Evolutionary conservation across 306 rosid genomes (phyloP), one percentile per base, ranked within the genome.

Genomic region (Pyrus bretschneideri): DNA sequence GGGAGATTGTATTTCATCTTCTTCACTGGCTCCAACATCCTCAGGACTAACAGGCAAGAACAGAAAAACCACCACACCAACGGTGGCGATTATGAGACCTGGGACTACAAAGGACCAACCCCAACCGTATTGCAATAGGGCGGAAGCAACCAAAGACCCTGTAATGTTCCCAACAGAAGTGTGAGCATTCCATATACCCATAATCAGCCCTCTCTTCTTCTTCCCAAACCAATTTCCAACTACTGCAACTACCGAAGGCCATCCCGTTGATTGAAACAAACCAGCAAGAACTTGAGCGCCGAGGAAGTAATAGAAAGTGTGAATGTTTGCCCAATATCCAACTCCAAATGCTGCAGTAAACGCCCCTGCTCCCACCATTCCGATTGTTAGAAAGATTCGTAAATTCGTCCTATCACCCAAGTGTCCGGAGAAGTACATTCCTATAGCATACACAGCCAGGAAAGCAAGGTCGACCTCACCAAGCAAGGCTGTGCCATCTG

Each of bases 151-250:
- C 82, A 96, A 72, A 60, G 99, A 96, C 69, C 99, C 99, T 1
- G 93, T 70, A 81, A 96, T 96, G 80, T 96, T 96, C 76, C 99
- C 98, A 72, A 96, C 31, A 22, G 99, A 96, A 70, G 99, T 96
- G 73, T 93, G 99, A 57, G 99, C 98, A 91, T 96, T 96, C 99
- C 99, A 96, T 69, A 93, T 89, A 22, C 99, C 99, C 99, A 96
- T 92, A 74, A 96, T 96, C 68, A 96, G 73, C 35, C 99, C 99
- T 81, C 99, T 93, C 88, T 93, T 96, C 80, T 83, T 86, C 90
- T 96, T 96, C 45, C 98, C 98, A 79, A 96, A 96, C 99, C 98
- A 96, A 49, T 93, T 89, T 15, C 98, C 99, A 2, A 96, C 88
- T 71, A 96, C 97, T 17, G 98, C 98, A 64, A 96, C 99, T 0